A percentile compares a stretch with the other conserved stretches of the same genome.
These are phyloP conservation scores for Globisporangium abappressorium DNA, from an alignment of 352 stramenopile genomes.

Conservation along the genomic window DNA sequence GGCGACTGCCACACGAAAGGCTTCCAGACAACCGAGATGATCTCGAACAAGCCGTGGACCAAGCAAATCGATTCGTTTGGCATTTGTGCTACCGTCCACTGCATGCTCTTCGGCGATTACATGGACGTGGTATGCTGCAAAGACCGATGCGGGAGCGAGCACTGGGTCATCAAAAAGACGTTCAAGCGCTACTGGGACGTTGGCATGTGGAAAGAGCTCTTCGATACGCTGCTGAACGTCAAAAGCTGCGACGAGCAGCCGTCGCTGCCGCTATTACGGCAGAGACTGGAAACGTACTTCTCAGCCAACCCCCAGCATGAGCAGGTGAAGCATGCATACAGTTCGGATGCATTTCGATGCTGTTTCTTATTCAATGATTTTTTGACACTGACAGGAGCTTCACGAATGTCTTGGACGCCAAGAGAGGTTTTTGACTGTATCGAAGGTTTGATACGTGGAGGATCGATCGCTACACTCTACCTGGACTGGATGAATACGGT, in stretches of 20 bases:
- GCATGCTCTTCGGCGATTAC: conserved; percentile 84
- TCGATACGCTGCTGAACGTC: conserved; percentile 73
- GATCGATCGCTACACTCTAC: background rate
- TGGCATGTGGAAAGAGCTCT: conserved; percentile 68
- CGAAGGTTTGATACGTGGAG: conserved; percentile 29
- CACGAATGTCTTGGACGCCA: conserved; percentile 46
- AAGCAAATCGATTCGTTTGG: conserved; percentile 86
- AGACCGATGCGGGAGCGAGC: conserved; percentile 19
- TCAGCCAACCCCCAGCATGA: conserved; percentile 33
- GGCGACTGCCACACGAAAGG: conserved; percentile 82
- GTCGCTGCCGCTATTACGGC: conserved; percentile 38
- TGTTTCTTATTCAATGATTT: conserved; percentile 9
- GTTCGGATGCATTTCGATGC: background rate
- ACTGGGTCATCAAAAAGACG: conserved; percentile 45
- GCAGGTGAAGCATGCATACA: conserved; percentile 28
- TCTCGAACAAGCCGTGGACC: conserved; percentile 68
- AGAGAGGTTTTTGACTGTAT: conserved; percentile 44
- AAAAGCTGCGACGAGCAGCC: conserved; percentile 63
- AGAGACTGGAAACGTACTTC: conserved; percentile 60
- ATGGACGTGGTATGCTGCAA: conserved; percentile 59
- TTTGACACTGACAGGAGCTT: conserved; percentile 40
- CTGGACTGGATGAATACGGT: background rate
- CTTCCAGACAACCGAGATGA: conserved; percentile 86
- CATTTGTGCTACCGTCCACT: conserved; percentile 69
- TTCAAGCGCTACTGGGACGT: conserved; percentile 85